phyloP scores from a whole-genome alignment of 768 basidiomycete species.

The Boletus speciosus region DNA sequence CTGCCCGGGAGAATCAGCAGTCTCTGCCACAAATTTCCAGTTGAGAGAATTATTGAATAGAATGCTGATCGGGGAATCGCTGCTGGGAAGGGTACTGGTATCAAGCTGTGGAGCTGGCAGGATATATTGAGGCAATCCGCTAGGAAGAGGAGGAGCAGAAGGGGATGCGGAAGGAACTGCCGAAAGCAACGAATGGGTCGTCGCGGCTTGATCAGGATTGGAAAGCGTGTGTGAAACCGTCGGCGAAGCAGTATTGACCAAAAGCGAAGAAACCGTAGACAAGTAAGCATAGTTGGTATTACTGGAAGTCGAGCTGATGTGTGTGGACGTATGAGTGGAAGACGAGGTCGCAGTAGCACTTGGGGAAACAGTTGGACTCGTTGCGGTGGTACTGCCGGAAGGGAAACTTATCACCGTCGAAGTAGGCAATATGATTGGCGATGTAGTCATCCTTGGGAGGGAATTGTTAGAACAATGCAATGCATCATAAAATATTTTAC shows the following conservation, averaged over 20 bases:
- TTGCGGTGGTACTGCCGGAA: conserved; percentile 7
- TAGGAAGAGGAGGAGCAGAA: conserved; percentile 44
- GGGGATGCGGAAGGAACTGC: conserved; percentile 25
- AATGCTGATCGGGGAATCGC: conserved; percentile 56
- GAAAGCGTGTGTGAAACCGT: conserved; percentile 25
- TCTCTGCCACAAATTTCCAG: conserved; percentile 68
- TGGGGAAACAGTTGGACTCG: neutral
- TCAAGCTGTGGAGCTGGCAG: conserved; percentile 37
- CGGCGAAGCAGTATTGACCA: conserved; percentile 24
- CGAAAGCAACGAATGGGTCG: conserved; percentile 27
- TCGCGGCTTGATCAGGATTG: conserved; percentile 38
- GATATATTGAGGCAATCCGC: conserved; percentile 58
- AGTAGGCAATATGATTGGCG: conserved; percentile 1
- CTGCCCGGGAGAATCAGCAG: conserved; percentile 60
- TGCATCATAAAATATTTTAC: neutral
- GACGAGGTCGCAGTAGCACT: conserved; percentile 3
- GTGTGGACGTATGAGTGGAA: conserved; percentile 12
- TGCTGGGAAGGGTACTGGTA: conserved; percentile 31
- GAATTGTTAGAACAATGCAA: neutral
- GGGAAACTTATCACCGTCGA: conserved; percentile 34
- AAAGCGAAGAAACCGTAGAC: conserved; percentile 33
- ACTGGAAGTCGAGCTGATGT: conserved; percentile 5
- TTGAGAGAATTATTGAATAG: conserved; percentile 57
- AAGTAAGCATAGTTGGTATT: conserved; percentile 33
- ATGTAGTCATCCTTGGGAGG: neutral